Percentiles rank a stretch among this genome's conserved stretches.
Evolutionary conservation across 176 grass and related monocot genomes (phyloP).

Genomic region (Rhynchospora tenuis): DNA sequence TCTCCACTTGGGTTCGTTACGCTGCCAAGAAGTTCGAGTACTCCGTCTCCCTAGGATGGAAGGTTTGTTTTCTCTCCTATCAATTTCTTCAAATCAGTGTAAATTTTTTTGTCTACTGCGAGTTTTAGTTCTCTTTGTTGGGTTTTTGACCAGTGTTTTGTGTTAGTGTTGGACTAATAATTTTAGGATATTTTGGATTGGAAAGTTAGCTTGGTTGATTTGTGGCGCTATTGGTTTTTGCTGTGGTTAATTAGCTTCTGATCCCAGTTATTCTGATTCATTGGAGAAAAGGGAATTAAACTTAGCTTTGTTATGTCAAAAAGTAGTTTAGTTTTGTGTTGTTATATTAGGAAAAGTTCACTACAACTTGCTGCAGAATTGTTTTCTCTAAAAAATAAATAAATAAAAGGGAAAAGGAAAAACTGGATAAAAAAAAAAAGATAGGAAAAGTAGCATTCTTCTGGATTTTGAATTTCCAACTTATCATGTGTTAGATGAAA

Average conservation of each 20-base stretch:
- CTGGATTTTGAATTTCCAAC: not conserved
- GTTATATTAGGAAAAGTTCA: not conserved
- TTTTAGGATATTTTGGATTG: not conserved
- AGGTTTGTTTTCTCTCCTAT: slow-evolving; percentile 25
- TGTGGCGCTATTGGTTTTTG: not conserved
- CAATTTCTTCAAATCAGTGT: not conserved
- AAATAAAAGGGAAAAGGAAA: no score
- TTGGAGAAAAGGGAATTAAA: not conserved
- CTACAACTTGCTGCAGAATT: not conserved
- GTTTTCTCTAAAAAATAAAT: not conserved
- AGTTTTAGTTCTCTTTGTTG: not conserved
- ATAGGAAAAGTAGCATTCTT: not conserved
- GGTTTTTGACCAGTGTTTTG: not conserved
- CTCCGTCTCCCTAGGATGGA: slow-evolving; percentile 65
- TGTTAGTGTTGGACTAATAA: not conserved
- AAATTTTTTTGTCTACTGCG: not conserved
- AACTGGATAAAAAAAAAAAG: not conserved
- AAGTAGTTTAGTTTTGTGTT: not conserved
- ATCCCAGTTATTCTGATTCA: not conserved
- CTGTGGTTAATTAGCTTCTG: no score
- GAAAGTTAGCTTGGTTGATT: not conserved
- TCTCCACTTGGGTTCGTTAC: slow-evolving; percentile 85
- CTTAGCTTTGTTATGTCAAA: not conserved
- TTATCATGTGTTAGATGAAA: not conserved
- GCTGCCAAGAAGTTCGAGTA: slow-evolving; percentile 84